Conservation (phyloP, 2,329 filamentous ascomycete genomes). For the Pseudodiploospora longispora region DNA sequence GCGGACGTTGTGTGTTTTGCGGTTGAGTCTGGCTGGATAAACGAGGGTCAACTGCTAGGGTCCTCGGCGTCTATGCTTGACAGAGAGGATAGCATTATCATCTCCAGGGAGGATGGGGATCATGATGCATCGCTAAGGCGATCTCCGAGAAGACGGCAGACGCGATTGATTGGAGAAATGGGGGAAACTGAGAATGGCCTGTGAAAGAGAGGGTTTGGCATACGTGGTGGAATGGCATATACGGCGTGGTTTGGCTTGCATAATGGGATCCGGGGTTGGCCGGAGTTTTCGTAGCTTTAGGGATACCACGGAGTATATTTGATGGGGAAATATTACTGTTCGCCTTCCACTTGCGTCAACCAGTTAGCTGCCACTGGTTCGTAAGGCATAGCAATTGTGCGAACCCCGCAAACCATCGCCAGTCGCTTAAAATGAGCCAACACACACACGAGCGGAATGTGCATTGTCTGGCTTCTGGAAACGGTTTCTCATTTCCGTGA, state of each 20-base stretch:
- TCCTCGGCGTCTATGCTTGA: constrained; percentile 26
- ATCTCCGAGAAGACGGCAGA: constrained; percentile 13
- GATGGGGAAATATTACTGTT: too few relatives aligned
- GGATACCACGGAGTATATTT: too few relatives aligned
- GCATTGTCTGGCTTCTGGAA: constrained; percentile 6
- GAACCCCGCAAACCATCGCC: too few relatives aligned
- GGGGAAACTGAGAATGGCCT: too few relatives aligned
- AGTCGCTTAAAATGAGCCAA: constrained; percentile 1
- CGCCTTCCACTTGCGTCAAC: too few relatives aligned
- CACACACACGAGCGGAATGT: constrained; percentile 1
- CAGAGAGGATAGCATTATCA: constrained; percentile 34
- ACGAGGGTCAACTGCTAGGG: constrained; percentile 41
- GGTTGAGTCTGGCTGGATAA: constrained; percentile 50
- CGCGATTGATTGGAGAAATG: neutral
- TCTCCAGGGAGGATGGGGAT: constrained; percentile 19
- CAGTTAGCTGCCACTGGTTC: too few relatives aligned
- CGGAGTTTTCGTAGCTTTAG: too few relatives aligned
- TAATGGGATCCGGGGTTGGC: too few relatives aligned
- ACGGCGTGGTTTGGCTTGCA: too few relatives aligned
- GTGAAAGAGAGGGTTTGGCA: too few relatives aligned
- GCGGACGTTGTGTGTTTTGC: constrained; percentile 50
- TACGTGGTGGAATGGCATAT: too few relatives aligned
- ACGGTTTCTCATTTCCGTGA: constrained; percentile 9
- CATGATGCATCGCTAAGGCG: constrained; percentile 16
- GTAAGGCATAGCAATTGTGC: too few relatives aligned